phyloP scores from a whole-genome alignment of 768 basidiomycete species.

The Hypsizygus marmoreus region DNA sequence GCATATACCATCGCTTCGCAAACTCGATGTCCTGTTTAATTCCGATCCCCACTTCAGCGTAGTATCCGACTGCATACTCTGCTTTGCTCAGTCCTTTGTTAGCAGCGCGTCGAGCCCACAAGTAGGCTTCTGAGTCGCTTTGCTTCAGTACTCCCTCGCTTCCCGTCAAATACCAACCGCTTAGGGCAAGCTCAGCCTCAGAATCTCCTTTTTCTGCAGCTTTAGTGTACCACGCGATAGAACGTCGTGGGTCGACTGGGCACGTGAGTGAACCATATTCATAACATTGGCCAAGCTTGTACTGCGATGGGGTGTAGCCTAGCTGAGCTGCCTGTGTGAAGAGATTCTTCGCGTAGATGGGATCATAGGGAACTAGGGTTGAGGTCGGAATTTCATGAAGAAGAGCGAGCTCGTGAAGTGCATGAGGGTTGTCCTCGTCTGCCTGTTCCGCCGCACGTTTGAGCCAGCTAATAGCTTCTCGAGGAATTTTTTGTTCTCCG shows the following conservation, averaged over 20 bases:
- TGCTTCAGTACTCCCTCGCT: constrained; percentile 96
- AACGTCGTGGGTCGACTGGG: constrained; percentile 89
- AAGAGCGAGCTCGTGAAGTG: constrained; percentile 91
- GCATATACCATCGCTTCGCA: constrained; percentile 99
- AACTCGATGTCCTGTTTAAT: constrained; percentile 95
- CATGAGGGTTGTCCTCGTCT: constrained; percentile 97
- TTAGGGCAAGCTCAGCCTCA: constrained; percentile 93
- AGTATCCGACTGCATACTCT: constrained; percentile 98
- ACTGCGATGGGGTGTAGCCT: constrained; percentile 92
- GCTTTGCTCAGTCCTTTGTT: constrained; percentile 97
- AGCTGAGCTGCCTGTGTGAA: constrained; percentile 91
- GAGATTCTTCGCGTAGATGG: constrained; percentile 78
- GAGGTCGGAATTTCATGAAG: constrained; percentile 75
- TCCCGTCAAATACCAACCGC: constrained; percentile 98
- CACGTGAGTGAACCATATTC: constrained; percentile 90
- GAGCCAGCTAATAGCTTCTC: constrained; percentile 94
- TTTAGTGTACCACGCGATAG: constrained; percentile 98
- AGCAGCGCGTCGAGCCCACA: constrained; percentile 95
- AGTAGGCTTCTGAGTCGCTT: constrained; percentile 97
- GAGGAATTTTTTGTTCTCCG: constrained; percentile 79
- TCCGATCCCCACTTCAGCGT: constrained; percentile 96
- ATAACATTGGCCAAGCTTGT: constrained; percentile 93
- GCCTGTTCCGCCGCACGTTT: constrained; percentile 95
- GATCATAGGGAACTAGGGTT: constrained; percentile 75
- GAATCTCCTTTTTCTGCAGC: constrained; percentile 96